Evolutionary conservation across 352 stramenopile species (phyloP).

Genomic region (Pythium graminicola): DNA sequence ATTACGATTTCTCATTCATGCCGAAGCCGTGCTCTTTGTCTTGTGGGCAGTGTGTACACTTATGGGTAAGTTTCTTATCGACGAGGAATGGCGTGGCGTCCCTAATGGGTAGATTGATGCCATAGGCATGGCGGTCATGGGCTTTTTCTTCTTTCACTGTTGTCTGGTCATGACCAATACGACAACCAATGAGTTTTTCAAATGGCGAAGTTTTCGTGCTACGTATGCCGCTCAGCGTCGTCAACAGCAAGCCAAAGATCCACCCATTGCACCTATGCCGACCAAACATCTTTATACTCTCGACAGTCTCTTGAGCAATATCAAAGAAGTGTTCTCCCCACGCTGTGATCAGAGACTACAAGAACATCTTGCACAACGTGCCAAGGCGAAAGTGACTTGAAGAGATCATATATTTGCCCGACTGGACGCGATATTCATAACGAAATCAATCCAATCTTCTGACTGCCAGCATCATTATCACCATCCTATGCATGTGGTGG

Average conservation of each 20-base stretch:
- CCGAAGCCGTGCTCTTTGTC: conserved; percentile 30
- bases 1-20: conserved; percentile 48
- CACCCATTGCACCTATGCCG: neutral
- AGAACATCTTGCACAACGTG: conserved; percentile 2
- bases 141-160: conserved; percentile 49
- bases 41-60: conserved; percentile 40
- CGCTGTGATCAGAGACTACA: conserved; percentile 12
- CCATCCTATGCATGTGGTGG: too few species aligned
- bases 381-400: neutral
- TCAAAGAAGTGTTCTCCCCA: conserved; percentile 16
- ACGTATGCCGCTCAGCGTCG: neutral
- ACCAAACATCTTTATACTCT: conserved; percentile 17
- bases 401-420: too few species aligned
- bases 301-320: conserved; percentile 5
- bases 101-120: neutral
- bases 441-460: too few species aligned
- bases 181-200: conserved; percentile 78
- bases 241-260: neutral
- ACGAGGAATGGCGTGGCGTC: neutral
- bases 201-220: conserved; percentile 27
- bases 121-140: conserved; percentile 33
- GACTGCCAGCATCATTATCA: too few species aligned
- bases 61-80: conserved; percentile 33
- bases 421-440: too few species aligned
- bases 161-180: conserved; percentile 46